phyloP scores from a whole-genome alignment of 2,329 filamentous ascomycete genomes.

The Apiospora arundinis region DNA sequence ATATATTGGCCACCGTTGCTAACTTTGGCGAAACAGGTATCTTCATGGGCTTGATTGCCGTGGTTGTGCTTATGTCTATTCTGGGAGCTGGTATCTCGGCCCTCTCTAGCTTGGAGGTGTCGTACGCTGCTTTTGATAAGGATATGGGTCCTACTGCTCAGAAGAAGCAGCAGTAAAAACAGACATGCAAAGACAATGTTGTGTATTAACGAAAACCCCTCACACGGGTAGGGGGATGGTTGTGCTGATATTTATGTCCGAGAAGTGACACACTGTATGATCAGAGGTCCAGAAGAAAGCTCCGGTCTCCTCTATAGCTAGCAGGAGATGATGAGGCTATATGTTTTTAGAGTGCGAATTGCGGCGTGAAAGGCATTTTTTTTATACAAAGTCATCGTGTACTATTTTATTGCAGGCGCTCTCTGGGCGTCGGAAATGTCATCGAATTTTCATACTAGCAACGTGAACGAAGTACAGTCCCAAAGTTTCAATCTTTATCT shows the following conservation, averaged over 20 bases:
- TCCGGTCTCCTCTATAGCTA: neutral
- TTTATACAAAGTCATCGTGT: neutral
- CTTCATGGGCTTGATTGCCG: slow-evolving; percentile 82
- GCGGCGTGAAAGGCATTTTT: neutral
- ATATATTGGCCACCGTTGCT: slow-evolving; percentile 20
- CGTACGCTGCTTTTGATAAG: slow-evolving; percentile 95
- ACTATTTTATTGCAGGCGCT: neutral
- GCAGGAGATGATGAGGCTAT: neutral
- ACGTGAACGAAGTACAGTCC: neutral
- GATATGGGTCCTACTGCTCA: slow-evolving; percentile 89
- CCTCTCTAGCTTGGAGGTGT: slow-evolving; percentile 81
- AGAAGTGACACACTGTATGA: slow-evolving; percentile 18
- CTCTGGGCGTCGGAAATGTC: neutral
- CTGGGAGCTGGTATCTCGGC: slow-evolving; percentile 79
- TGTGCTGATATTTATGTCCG: slow-evolving; percentile 19
- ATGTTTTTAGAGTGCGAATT: neutral
- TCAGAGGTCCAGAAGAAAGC: slow-evolving; percentile 12
- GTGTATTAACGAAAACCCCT: neutral
- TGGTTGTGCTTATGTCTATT: slow-evolving; percentile 76
- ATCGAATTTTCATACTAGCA: neutral
- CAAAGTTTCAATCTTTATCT: neutral
- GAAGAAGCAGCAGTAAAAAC: slow-evolving; percentile 72
- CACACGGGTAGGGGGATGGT: neutral
- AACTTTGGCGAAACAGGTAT: slow-evolving; percentile 63
- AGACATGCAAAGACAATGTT: neutral